Conservation (phyloP, 352 stramenopile species). For the Pythium rishiriense region DNA sequence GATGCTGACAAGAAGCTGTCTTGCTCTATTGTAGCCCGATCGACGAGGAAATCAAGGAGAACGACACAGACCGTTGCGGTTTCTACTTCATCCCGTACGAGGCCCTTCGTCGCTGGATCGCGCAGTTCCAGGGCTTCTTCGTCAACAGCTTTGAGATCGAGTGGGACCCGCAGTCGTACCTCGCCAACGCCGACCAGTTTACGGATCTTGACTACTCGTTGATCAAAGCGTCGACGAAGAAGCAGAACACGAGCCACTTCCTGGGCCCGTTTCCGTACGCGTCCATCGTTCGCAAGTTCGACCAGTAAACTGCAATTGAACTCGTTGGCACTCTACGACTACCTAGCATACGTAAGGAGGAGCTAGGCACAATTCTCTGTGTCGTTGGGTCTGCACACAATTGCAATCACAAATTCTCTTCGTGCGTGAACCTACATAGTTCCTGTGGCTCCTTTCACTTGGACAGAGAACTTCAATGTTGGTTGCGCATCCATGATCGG, state of each 20-base stretch:
- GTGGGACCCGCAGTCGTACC: constrained; percentile 71
- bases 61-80: constrained; percentile 73
- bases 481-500: too few relatives aligned
- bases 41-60: constrained; percentile 60
- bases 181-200: constrained; percentile 53
- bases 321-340: too few relatives aligned
- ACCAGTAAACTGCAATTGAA: constrained; percentile 26
- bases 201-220: constrained; percentile 63
- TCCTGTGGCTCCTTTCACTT: too few relatives aligned
- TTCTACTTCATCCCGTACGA: constrained; percentile 88
- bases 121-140: constrained; percentile 81
- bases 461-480: too few relatives aligned
- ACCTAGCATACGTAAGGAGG: too few relatives aligned
- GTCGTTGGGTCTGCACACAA: too few relatives aligned
- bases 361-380: too few relatives aligned
- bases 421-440: too few relatives aligned
- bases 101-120: constrained; percentile 69
- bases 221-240: constrained; percentile 61
- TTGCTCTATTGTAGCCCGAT: constrained; percentile 33
- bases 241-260: constrained; percentile 73
- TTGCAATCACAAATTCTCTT: too few relatives aligned
- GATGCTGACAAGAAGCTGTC: background rate
- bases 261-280: constrained; percentile 75
- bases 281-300: constrained; percentile 54
- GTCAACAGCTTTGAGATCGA: constrained; percentile 81